phyloP scores from a whole-genome alignment of 768 basidiomycete genomes.

The Amyloporia xantha region DNA sequence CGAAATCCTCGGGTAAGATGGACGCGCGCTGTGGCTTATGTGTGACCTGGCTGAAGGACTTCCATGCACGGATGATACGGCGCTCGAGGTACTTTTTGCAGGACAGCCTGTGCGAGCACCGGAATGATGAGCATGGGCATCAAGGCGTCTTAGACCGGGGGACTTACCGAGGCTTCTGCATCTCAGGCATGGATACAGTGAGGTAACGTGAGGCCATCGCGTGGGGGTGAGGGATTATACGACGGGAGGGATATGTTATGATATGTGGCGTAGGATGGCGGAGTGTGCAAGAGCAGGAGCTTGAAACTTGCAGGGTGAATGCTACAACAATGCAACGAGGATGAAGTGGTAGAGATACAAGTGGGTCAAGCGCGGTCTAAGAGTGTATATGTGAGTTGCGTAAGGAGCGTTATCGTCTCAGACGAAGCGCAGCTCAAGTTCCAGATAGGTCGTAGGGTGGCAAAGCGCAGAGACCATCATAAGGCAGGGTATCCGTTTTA shows the following conservation, averaged over 20 bases:
- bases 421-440: no score
- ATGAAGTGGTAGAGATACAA: background rate
- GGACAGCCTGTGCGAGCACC: slow-evolving; percentile 21
- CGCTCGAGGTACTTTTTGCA: slow-evolving; percentile 48
- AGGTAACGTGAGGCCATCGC: slow-evolving; percentile 14
- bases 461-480: background rate
- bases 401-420: background rate
- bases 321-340: background rate
- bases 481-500: no score
- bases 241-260: no score
- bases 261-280: background rate
- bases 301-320: background rate
- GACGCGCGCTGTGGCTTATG: slow-evolving; percentile 49
- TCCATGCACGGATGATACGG: slow-evolving; percentile 55
- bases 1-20: slow-evolving; percentile 51
- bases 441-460: background rate
- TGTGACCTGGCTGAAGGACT: slow-evolving; percentile 46
- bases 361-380: background rate
- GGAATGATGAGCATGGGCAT: background rate
- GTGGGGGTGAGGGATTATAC: no score
- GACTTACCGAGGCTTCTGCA: slow-evolving; percentile 6
- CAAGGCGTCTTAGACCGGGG: slow-evolving; percentile 27
- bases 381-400: background rate
- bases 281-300: background rate
- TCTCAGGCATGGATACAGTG: slow-evolving; percentile 1